A percentile compares a stretch with the other conserved stretches of the same genome.
Evolutionary conservation across 2,329 filamentous ascomycete genomes (phyloP).

Genomic region (Penicillium frequentans): DNA sequence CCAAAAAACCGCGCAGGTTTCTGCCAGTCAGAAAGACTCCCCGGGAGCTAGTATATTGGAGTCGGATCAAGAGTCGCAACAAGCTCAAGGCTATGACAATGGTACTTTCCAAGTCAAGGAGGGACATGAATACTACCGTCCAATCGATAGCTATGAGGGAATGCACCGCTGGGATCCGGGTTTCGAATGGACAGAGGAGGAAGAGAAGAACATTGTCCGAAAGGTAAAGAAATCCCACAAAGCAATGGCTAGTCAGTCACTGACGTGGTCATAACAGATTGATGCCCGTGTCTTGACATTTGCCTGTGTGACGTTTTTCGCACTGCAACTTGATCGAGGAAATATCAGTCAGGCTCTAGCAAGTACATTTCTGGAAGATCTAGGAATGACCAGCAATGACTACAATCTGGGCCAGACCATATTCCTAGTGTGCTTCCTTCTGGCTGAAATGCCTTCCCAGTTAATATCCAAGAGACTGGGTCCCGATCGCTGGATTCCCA

Average conservation of each 20-base stretch:
- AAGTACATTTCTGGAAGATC: slow-evolving; percentile 57
- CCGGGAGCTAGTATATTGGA: neutral
- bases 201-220: slow-evolving; percentile 43
- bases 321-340: slow-evolving; percentile 63
- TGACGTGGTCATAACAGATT: slow-evolving; percentile 28
- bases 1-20: neutral
- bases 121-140: slow-evolving; percentile 38
- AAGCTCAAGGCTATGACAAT: slow-evolving; percentile 11
- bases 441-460: slow-evolving; percentile 63
- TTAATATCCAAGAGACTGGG: slow-evolving; percentile 60
- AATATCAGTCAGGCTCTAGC: slow-evolving; percentile 62
- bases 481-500: slow-evolving; percentile 61
- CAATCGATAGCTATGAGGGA: slow-evolving; percentile 47
- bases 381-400: slow-evolving; percentile 51
- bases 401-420: slow-evolving; percentile 47
- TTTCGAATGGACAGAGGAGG: slow-evolving; percentile 45
- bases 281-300: slow-evolving; percentile 45
- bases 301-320: slow-evolving; percentile 62
- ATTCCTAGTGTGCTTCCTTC: slow-evolving; percentile 36
- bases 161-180: slow-evolving; percentile 50
- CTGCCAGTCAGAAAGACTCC: neutral
- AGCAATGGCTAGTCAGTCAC: neutral
- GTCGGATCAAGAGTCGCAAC: slow-evolving; percentile 1
- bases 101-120: slow-evolving; percentile 37
- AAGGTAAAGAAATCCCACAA: slow-evolving; percentile 29